Conservation (phyloP, 2,329 filamentous ascomycete genomes). For the Elsinoe australis region DNA sequence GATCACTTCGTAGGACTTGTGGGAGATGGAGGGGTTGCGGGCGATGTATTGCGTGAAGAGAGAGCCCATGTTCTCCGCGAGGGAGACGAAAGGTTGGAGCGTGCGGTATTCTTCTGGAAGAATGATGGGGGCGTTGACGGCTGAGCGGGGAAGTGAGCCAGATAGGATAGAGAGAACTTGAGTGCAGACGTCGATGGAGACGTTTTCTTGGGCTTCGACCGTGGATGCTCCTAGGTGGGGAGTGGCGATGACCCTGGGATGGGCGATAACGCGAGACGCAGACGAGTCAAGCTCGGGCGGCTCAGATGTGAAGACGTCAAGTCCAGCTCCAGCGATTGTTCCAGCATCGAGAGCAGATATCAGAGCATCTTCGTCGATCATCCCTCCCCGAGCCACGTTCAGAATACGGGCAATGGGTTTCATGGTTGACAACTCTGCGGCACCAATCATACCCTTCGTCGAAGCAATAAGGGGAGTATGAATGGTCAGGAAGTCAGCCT, state of each 20-base stretch:
- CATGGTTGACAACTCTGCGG: constrained; percentile 60
- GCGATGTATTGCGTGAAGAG: constrained; percentile 72
- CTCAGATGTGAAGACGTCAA: constrained; percentile 74
- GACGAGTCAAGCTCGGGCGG: constrained; percentile 54
- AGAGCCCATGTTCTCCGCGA: constrained; percentile 71
- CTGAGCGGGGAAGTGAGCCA: constrained; percentile 64
- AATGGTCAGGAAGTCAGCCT: constrained; percentile 69
- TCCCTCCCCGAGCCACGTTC: constrained; percentile 72
- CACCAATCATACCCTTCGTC: constrained; percentile 65
- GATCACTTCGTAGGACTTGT: constrained; percentile 64
- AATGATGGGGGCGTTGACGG: constrained; percentile 76
- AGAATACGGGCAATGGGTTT: constrained; percentile 65
- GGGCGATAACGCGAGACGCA: constrained; percentile 56
- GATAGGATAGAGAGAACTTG: constrained; percentile 67
- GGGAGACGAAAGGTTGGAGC: constrained; percentile 65
- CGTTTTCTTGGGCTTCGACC: constrained; percentile 75
- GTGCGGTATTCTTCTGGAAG: constrained; percentile 72
- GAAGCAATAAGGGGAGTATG: constrained; percentile 73
- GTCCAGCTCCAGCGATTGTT: constrained; percentile 65
- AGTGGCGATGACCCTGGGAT: constrained; percentile 66
- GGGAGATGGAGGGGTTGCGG: constrained; percentile 31
- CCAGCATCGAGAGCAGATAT: constrained; percentile 62
- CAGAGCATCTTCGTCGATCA: constrained; percentile 69
- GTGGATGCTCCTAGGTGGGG: constrained; percentile 76
- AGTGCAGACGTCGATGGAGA: constrained; percentile 73